Evolutionary conservation across 805 yeast genomes (phyloP).

Genomic region (Candida silvatica): DNA sequence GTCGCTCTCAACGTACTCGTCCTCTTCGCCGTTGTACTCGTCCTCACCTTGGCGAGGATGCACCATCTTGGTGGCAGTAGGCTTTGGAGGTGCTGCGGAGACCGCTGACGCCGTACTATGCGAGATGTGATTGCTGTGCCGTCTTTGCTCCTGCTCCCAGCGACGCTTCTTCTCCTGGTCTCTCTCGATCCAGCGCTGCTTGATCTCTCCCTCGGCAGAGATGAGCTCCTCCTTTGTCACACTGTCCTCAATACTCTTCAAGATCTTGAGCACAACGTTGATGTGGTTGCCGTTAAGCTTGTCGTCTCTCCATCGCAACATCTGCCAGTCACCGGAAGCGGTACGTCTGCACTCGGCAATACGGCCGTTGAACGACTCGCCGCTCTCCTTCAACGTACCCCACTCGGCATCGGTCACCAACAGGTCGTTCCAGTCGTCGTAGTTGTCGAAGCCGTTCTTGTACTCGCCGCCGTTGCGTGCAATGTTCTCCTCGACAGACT

Average conservation of each 20-base stretch:
- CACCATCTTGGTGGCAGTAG: too few relatives aligned
- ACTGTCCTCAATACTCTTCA: constrained; percentile 79
- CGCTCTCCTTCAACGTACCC: constrained; percentile 58
- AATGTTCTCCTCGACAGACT: constrained; percentile 28
- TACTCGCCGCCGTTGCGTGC: constrained; percentile 24
- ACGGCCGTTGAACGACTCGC: constrained; percentile 83
- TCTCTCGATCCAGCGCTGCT: constrained; percentile 55
- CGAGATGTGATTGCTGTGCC: background rate
- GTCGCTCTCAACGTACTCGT: constrained; percentile 25
- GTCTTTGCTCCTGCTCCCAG: constrained; percentile 9
- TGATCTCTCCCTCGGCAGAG: constrained; percentile 47
- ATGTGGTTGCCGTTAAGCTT: constrained; percentile 82
- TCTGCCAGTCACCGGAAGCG: constrained; percentile 64
- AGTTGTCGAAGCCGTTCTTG: constrained; percentile 29
- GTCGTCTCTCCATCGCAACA: constrained; percentile 88
- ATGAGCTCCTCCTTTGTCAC: constrained; percentile 73
- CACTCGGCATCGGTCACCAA: constrained; percentile 65
- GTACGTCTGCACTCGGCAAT: constrained; percentile 79
- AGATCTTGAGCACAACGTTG: constrained; percentile 71
- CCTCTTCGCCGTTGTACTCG: constrained; percentile 11
- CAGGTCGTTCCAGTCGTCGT: constrained; percentile 57
- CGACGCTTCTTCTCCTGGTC: constrained; percentile 24
- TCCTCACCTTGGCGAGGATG: too few relatives aligned
- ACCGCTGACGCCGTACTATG: background rate
- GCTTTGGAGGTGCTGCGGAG: constrained; percentile 3